Conservation (phyloP, 1,284 basidiomycete species). For the Ustilago loliicola region DNA sequence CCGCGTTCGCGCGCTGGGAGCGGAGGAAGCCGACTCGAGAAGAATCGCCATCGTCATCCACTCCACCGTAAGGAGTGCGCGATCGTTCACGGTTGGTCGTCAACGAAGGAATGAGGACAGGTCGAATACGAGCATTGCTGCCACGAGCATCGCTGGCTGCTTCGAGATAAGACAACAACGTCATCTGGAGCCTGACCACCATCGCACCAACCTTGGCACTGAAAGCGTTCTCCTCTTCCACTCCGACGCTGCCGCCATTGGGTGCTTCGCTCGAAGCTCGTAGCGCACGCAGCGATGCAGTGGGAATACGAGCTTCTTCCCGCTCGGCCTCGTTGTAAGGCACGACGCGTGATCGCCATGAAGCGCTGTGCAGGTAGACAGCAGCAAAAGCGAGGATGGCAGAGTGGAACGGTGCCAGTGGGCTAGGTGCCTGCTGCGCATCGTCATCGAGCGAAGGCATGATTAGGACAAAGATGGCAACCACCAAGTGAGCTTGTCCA, state of each 20-base stretch:
- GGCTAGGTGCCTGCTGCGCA: slow-evolving; percentile 77
- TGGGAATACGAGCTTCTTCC: slow-evolving; percentile 72
- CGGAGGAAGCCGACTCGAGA: slow-evolving; percentile 43
- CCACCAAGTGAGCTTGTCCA: slow-evolving; percentile 80
- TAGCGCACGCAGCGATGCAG: slow-evolving; percentile 43
- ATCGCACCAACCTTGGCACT: slow-evolving; percentile 45
- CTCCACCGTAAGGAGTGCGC: slow-evolving; percentile 30
- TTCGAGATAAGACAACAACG: slow-evolving; percentile 63
- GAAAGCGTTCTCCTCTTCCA: slow-evolving; percentile 54
- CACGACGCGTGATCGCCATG: slow-evolving; percentile 76
- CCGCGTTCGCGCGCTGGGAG: slow-evolving; percentile 39
- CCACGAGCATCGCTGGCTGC: slow-evolving; percentile 55
- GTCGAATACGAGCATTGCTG: slow-evolving; percentile 32
- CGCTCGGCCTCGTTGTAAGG: slow-evolving; percentile 81
- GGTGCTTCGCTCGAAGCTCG: slow-evolving; percentile 36
- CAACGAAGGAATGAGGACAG: slow-evolving; percentile 56
- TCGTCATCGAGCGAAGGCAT: slow-evolving; percentile 80
- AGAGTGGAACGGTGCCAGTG: slow-evolving; percentile 75
- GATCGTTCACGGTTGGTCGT: slow-evolving; percentile 44
- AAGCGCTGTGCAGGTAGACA: slow-evolving; percentile 78
- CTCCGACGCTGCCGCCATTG: slow-evolving; percentile 18
- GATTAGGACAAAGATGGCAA: slow-evolving; percentile 78
- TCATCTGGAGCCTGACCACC: slow-evolving; percentile 52
- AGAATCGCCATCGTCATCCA: slow-evolving; percentile 27
- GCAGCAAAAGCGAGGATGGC: slow-evolving; percentile 84